Evolutionary conservation across 176 grass and related monocot genomes (phyloP).

Genomic region (Puya raimondii): DNA sequence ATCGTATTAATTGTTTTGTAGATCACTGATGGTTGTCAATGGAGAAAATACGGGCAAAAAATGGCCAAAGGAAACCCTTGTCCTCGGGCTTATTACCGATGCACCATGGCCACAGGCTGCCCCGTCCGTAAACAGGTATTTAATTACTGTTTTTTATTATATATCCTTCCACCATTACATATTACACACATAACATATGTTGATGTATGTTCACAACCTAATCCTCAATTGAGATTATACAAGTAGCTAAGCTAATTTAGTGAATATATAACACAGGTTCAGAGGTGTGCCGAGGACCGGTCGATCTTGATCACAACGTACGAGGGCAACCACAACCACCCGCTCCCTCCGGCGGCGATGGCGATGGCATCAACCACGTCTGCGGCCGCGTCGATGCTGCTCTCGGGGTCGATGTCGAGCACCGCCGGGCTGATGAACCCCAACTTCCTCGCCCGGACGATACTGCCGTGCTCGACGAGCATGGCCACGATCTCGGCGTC

Average conservation of each 20-base stretch:
- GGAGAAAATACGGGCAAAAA: conserved; percentile 98
- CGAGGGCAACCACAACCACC: conserved; percentile 90
- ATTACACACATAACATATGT: too few species aligned
- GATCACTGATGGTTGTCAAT: conserved; percentile 96
- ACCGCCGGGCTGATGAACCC: conserved; percentile 45
- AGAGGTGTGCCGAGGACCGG: conserved; percentile 82
- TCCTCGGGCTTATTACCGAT: conserved; percentile 92
- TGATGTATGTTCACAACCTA: too few species aligned
- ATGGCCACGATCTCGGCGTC: conserved; percentile 89
- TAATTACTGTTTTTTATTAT: background rate
- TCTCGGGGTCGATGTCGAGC: conserved; percentile 80
- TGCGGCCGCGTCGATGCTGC: conserved; percentile 72
- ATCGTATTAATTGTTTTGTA: conserved; percentile 6
- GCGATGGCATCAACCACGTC: conserved; percentile 94
- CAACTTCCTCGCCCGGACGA: conserved; percentile 61
- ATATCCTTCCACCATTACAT: background rate
- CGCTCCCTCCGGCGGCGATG: conserved; percentile 79
- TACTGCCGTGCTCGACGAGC: conserved; percentile 78
- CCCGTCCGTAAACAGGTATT: conserved; percentile 92
- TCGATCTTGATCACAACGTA: conserved; percentile 85
- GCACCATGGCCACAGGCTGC: conserved; percentile 91
- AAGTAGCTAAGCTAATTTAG: background rate
- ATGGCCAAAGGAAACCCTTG: conserved; percentile 98
- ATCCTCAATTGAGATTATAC: background rate
- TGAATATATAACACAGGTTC: conserved; percentile 35